phyloP scores from a whole-genome alignment of 2,329 filamentous ascomycete genomes.

The Fusarium fracticaudum region DNA sequence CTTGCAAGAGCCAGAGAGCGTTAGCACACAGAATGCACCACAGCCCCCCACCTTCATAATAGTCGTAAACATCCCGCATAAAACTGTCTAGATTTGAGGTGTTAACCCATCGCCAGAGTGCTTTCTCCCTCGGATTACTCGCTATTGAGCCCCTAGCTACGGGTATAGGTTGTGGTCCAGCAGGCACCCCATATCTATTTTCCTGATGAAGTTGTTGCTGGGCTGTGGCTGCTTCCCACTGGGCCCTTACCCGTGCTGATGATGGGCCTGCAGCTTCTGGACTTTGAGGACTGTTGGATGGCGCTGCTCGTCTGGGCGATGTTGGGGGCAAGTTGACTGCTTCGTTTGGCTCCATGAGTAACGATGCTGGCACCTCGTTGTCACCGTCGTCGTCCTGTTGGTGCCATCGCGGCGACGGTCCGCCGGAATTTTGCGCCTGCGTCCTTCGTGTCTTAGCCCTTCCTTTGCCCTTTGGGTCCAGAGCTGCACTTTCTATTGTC shows the following conservation, averaged over 20 bases:
- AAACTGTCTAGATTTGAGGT: constrained; percentile 90
- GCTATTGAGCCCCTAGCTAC: constrained; percentile 43
- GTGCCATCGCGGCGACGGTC: constrained; percentile 39
- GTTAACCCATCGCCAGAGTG: constrained; percentile 93
- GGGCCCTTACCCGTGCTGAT: constrained; percentile 56
- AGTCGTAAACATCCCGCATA: constrained; percentile 84
- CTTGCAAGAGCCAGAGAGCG: constrained; percentile 76
- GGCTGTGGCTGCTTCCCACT: constrained; percentile 64
- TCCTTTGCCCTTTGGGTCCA: constrained; percentile 31
- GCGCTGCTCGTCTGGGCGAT: constrained; percentile 30
- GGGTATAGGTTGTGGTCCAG: constrained; percentile 41
- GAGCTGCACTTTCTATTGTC: constrained; percentile 52
- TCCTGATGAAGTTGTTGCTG: constrained; percentile 62
- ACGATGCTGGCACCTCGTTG: constrained; percentile 71
- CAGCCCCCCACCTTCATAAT: constrained; percentile 84
- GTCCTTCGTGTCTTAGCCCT: constrained; percentile 6
- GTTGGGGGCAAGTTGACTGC: constrained; percentile 20
- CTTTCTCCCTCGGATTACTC: constrained; percentile 69
- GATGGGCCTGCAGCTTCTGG: constrained; percentile 50
- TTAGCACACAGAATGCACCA: constrained; percentile 84
- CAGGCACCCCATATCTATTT: constrained; percentile 34
- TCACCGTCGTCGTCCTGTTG: constrained; percentile 60
- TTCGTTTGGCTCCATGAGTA: constrained; percentile 66
- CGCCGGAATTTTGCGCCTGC: constrained; percentile 27
- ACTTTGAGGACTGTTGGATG: constrained; percentile 15